Evolutionary conservation across 164 flowering plant genomes (phyloP).

Genomic region (Magnolia changhungtana): DNA sequence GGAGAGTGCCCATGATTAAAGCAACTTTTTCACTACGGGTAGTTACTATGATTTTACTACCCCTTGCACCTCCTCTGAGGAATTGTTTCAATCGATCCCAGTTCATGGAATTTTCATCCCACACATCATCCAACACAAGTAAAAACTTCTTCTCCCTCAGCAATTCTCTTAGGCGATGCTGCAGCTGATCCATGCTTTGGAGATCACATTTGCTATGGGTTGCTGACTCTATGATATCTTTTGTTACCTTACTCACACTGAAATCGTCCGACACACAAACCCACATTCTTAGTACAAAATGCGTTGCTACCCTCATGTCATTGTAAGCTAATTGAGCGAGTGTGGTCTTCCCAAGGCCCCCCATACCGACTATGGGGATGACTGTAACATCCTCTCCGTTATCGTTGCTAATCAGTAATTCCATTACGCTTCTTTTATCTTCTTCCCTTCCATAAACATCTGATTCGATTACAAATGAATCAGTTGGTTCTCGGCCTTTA

Average conservation of each 20-base stretch:
- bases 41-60: constrained; percentile 20
- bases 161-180: constrained; percentile 1
- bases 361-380: constrained; percentile 2
- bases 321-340: constrained; percentile 4
- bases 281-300: constrained; percentile 1
- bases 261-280: constrained; percentile 8
- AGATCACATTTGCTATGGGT: too few relatives aligned
- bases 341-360: constrained; percentile 10
- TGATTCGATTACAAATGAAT: too few relatives aligned
- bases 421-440: too few relatives aligned
- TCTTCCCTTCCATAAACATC: too few relatives aligned
- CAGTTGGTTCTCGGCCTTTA: background rate
- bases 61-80: constrained; percentile 1
- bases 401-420: too few relatives aligned
- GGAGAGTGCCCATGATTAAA: constrained; percentile 8
- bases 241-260: background rate
- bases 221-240: constrained; percentile 1
- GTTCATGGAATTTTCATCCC: constrained; percentile 6
- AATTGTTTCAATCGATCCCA: background rate
- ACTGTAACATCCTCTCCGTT: too few relatives aligned
- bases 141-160: constrained; percentile 10
- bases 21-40: constrained; percentile 13
- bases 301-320: background rate
- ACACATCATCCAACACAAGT: constrained; percentile 20
- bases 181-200: background rate